A percentile compares a stretch with the other conserved stretches of the same genome.
Conservation (phyloP, 108 stramenopile species). For the Skeletonema marinoi region DNA sequence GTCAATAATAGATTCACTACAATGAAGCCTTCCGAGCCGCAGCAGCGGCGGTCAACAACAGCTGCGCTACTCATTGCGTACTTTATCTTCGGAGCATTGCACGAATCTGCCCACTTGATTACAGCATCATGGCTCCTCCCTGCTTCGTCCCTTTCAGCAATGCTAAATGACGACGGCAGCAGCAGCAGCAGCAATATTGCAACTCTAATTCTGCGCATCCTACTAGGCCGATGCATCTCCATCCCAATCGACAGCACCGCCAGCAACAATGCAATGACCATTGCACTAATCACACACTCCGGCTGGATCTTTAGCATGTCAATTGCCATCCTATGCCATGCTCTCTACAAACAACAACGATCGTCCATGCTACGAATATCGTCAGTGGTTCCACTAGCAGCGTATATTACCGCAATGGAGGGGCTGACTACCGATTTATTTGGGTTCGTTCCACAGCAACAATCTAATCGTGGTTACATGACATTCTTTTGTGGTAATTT, state of each 20-base stretch:
- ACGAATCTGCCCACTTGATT: constrained; percentile 59
- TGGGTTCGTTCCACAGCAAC: constrained; percentile 29
- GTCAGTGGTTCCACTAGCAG: constrained; percentile 40
- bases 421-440: constrained; percentile 73
- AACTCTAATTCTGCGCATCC: background rate
- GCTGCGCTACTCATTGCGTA: constrained; percentile 40
- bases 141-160: background rate
- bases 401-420: constrained; percentile 63
- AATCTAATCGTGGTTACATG: background rate
- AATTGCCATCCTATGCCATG: constrained; percentile 41
- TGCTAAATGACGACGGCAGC: background rate
- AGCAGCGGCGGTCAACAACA: background rate
- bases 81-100: constrained; percentile 56
- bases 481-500: constrained; percentile 81
- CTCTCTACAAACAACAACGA: background rate
- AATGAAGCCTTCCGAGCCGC: background rate
- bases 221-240: constrained; percentile 31
- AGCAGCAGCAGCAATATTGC: too few relatives aligned
- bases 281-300: constrained; percentile 22
- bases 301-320: constrained; percentile 67
- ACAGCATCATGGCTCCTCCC: constrained; percentile 27
- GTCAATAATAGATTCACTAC: too few relatives aligned
- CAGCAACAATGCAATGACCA: background rate
- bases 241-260: background rate
- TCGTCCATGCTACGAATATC: too few relatives aligned